These are phyloP conservation scores for Mortierella sp. DNA, from an alignment of 371 early-diverging fungal genomes.

Conservation along the genomic window DNA sequence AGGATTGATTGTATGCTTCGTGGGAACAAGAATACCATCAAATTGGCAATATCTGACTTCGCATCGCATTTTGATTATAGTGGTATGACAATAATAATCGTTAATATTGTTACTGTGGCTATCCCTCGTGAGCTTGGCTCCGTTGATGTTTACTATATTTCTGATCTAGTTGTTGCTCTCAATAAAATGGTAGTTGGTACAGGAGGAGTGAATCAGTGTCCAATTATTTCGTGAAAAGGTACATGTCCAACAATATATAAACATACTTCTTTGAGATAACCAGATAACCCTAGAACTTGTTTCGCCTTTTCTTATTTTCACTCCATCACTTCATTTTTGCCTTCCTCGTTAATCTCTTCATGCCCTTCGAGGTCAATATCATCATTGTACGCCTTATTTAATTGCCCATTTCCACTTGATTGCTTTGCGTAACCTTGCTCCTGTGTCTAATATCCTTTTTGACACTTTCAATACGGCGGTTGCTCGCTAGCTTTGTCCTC, in stretches of 20 bases:
- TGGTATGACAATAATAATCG: background rate
- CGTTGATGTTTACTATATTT: too few species aligned
- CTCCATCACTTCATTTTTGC: background rate
- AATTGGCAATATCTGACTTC: background rate
- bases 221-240: too few species aligned
- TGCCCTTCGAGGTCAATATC: too few species aligned
- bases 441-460: background rate
- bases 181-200: too few species aligned
- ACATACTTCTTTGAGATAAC: background rate
- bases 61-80: background rate
- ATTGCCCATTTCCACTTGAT: background rate
- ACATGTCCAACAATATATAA: background rate
- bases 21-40: background rate
- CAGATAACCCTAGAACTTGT: too few species aligned
- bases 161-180: too few species aligned
- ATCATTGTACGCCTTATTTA: too few species aligned
- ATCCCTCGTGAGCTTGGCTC: too few species aligned
- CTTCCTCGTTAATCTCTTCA: background rate
- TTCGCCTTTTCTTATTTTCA: too few species aligned
- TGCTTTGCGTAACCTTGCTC: background rate
- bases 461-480: background rate
- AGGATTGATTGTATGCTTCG: background rate
- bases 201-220: background rate
- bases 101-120: too few species aligned
- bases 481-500: background rate